Conservation (phyloP, 2,329 filamentous ascomycete genomes). For the Fusarium subtropicale region DNA sequence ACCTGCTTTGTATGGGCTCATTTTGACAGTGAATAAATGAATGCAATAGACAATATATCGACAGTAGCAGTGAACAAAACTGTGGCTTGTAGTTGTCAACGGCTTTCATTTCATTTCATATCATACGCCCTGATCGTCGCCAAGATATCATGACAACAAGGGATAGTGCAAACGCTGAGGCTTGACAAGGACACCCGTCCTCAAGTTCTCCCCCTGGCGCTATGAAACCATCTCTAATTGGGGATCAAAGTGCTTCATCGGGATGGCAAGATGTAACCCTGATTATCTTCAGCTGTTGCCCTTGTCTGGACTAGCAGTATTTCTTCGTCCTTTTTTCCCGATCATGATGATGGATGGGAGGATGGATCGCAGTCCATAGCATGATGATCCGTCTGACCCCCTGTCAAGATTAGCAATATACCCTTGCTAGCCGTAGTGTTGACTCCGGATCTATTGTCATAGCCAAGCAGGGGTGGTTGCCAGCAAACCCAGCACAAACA, state of each 20-base stretch:
- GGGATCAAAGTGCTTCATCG: constrained; percentile 11
- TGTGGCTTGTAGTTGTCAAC: constrained; percentile 30
- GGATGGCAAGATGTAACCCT: constrained; percentile 6
- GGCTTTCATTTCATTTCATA: constrained; percentile 10
- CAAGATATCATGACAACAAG: constrained; percentile 25
- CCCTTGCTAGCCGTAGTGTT: constrained; percentile 36
- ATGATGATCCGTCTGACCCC: constrained; percentile 29
- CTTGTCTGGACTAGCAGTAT: not conserved
- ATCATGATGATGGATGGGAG: not conserved
- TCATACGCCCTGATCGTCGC: constrained; percentile 16
- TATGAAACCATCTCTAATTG: constrained; percentile 23
- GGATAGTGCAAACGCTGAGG: constrained; percentile 28
- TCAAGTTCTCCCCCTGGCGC: constrained; percentile 10
- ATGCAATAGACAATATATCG: constrained; percentile 6
- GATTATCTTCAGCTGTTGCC: constrained; percentile 30
- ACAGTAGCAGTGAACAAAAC: constrained; percentile 1
- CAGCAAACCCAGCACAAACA: constrained; percentile 8
- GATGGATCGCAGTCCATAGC: constrained; percentile 8
- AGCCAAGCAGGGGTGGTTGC: constrained; percentile 16
- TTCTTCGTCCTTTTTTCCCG: constrained; percentile 5
- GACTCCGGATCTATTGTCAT: constrained; percentile 26
- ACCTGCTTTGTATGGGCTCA: constrained; percentile 31
- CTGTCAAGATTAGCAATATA: constrained; percentile 19
- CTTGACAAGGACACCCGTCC: constrained; percentile 12
- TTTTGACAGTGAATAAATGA: constrained; percentile 10